These are phyloP conservation scores for Komagataella populi DNA, from an alignment of 805 yeast genomes.

Conservation along the genomic window DNA sequence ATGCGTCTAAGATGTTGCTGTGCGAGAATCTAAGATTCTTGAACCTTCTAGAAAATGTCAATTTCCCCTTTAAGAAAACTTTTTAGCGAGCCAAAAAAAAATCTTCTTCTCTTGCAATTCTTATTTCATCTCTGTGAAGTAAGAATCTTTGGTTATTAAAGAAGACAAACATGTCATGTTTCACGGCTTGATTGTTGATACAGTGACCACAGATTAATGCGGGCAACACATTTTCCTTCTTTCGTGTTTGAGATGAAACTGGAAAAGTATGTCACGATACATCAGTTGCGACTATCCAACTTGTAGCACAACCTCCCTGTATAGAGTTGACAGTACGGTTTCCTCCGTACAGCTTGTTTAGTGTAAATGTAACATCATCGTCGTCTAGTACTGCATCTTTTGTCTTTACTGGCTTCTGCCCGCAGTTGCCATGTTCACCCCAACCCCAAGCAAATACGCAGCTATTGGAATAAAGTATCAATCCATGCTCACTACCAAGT, in stretches of 20 bases:
- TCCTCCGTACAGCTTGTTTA: conserved; percentile 19
- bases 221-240: conserved; percentile 77
- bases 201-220: conserved; percentile 54
- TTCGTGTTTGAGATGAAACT: conserved; percentile 49
- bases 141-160: not conserved
- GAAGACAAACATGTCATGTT: not conserved
- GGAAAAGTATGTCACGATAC: conserved; percentile 71
- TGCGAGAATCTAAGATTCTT: not conserved
- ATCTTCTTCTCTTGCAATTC: not conserved
- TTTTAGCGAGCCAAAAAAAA: not conserved
- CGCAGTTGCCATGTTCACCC: conserved; percentile 99
- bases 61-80: not conserved
- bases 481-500: conserved; percentile 84
- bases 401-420: conserved; percentile 15
- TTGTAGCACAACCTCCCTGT: conserved; percentile 56
- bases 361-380: conserved; percentile 20
- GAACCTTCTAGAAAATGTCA: not conserved
- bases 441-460: conserved; percentile 81
- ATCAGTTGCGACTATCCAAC: conserved; percentile 31
- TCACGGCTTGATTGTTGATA: conserved; percentile 21
- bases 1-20: not conserved
- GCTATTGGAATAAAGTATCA: conserved; percentile 20
- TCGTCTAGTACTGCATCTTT: not conserved
- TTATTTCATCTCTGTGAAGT: not conserved
- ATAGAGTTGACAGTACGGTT: conserved; percentile 17